Evolutionary conservation across 2,329 filamentous ascomycete species (phyloP).

Genomic region (Fusarium oligoseptatum): DNA sequence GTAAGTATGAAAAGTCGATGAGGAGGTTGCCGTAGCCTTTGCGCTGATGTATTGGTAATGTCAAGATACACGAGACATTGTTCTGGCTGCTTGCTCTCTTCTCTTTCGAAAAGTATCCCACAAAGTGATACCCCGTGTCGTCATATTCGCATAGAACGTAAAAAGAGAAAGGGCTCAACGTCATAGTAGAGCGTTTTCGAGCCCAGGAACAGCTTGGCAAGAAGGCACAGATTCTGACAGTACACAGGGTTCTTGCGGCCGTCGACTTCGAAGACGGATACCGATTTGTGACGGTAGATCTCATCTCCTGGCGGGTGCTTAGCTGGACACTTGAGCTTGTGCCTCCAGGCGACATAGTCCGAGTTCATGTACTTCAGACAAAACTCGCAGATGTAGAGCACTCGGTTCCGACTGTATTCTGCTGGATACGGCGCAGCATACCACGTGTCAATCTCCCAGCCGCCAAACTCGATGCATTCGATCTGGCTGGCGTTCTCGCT

Average conservation of each 20-base stretch:
- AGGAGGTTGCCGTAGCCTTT: conserved; percentile 97
- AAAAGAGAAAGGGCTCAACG: conserved; percentile 94
- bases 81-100: conserved; percentile 95
- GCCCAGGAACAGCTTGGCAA: conserved; percentile 97
- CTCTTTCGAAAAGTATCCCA: conserved; percentile 99
- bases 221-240: conserved; percentile 95
- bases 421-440: conserved; percentile 98
- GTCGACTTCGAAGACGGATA: conserved; percentile 98
- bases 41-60: conserved; percentile 94
- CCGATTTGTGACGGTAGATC: conserved; percentile 91
- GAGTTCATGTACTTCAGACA: conserved; percentile 99
- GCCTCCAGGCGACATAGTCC: conserved; percentile 96
- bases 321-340: conserved; percentile 95
- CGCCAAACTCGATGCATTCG: conserved; percentile 98
- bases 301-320: conserved; percentile 98
- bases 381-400: conserved; percentile 99
- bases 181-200: conserved; percentile 99
- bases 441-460: conserved; percentile 98
- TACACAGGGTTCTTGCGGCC: conserved; percentile 98
- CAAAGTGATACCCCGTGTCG: conserved; percentile 92
- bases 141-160: conserved; percentile 97
- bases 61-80: conserved; percentile 97
- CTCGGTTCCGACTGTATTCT: conserved; percentile 95
- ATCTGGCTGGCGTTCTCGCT: conserved; percentile 95
- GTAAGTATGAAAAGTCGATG: conserved; percentile 97